Base-by-base conservation (phyloP, 495 filamentous ascomycete genomes). In the Lentithecium fluviatile region DNA sequence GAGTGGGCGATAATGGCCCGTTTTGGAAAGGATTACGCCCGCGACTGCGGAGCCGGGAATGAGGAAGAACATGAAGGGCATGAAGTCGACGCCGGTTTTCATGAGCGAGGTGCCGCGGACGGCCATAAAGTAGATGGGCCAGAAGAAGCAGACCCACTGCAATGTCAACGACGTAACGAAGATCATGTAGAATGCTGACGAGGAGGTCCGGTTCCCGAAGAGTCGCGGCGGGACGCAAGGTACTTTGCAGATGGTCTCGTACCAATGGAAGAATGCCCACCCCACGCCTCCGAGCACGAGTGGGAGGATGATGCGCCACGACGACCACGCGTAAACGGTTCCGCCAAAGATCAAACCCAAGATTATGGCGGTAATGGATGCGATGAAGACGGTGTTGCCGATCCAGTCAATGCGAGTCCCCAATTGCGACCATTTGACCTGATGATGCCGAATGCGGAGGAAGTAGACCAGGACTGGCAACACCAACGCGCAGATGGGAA, bases 121-220 rank as follows among this genome's bases (percentile, higher is more conserved):
- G 5, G 29, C 55, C 25, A 54, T 50, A 38, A 65, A 65, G 32
- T 65, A 65, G 13, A 65, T 24, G 15, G 62, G 62, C 52, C 42
- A 57, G 52, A 62, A 62, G 45, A 50, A 57, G 46, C 42, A 50
- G 43, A 64, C 61, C 61, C 46, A 64, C 12, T 58, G 48, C 10
- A 64, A 42, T 8, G 43, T 23, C 17, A 64, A 6, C 19, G 61
- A 47, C 2, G 29, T 26, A 32, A 58, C 19, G 40, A 58, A 64
- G 45, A 23, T 32, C 19, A 59, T 52, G 25, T 54, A 58, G 61
- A 53, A 59, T 5, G 23, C 48, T 11, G 43, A 2, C 2, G 26
- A 20, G 19, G 54, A 52, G 8, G 61, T 64, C 19, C 61, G 20
- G 21, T 58, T 58, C 11, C 13, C 17, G 20, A 64, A 64, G 1